Base-by-base conservation (phyloP, 768 basidiomycete species). In the Collybiopsis luxurians region DNA sequence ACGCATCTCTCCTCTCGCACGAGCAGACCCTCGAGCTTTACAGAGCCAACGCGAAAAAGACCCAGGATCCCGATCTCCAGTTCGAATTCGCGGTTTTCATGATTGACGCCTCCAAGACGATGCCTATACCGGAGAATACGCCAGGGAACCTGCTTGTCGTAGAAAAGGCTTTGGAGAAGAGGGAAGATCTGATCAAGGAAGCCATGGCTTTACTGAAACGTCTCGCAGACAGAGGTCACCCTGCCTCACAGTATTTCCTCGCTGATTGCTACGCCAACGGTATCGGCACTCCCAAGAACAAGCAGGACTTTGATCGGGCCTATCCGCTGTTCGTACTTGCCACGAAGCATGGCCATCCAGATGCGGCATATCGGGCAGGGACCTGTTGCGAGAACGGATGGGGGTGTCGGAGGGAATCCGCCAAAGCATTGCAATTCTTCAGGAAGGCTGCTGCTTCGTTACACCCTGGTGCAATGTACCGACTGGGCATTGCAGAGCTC, bases 31-130 rank as follows among this genome's bases (percentile, higher is more conserved):
- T 99, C 58, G 95, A 98, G 71, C 86, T 97, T 60, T 99, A 99
- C 77, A 90, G 97, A 46, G 86, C 89, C 43, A 99, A 99, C 71
- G 97, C 96, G 30, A 97, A 96, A 77, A 98, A 98, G 76, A 97
- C 95, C 0, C 94, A 97, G 75, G 94, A 98, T 70, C 95, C 96
- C 0, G 93, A 98, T 66, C 77, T 98, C 55, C 95, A 96, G 69
- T 98, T 95, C 77, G 97, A 99, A 70, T 98, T 99, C 63, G 93
- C 96, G 39, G 92, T 95, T 9, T 98, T 98, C 80, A 95, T 98
- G 90, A 90, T 99, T 67, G 97, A 98, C 67, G 93, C 95, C 48
- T 91, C 94, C 48, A 97, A 96, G 72, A 85, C 89, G 2, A 83
- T 94, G 69, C 88, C 89, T 40, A 86, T 91, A 56, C 91, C 92